A percentile compares a stretch with the other conserved stretches of the same genome.
Evolutionary conservation across 306 rosid genomes (phyloP).

Genomic region (Astragalus glycyphyllos): DNA sequence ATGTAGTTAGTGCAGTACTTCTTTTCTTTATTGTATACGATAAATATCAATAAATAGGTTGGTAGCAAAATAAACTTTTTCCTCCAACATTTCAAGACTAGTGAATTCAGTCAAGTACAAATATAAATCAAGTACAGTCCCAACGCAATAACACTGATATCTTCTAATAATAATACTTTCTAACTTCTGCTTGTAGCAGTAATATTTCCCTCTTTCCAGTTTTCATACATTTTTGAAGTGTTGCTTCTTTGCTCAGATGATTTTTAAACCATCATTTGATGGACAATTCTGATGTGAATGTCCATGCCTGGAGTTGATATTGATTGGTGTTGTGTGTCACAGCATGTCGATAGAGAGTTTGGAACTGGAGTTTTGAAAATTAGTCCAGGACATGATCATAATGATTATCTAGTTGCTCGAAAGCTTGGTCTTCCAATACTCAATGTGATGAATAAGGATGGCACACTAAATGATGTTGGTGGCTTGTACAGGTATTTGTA

Average conservation of each 20-base stretch:
- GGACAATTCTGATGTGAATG: conserved; percentile 32
- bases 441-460: conserved; percentile 97
- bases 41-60: background rate
- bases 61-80: background rate
- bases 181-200: background rate
- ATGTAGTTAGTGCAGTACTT: background rate
- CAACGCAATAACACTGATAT: background rate
- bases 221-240: background rate
- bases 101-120: conserved; percentile 18
- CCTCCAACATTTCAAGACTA: conserved; percentile 6
- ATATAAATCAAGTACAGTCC: conserved; percentile 2
- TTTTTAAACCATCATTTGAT: conserved; percentile 24
- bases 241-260: conserved; percentile 3
- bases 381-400: conserved; percentile 99
- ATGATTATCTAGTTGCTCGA: conserved; percentile 90
- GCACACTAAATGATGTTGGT: conserved; percentile 87
- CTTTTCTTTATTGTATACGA: background rate
- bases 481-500: conserved; percentile 81
- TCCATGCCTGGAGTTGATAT: conserved; percentile 17
- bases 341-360: conserved; percentile 90
- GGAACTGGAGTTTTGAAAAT: conserved; percentile 97
- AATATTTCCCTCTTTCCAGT: conserved; percentile 8
- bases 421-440: conserved; percentile 98
- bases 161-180: background rate
- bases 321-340: conserved; percentile 43